Percentiles rank a stretch among this genome's conserved stretches.
Evolutionary conservation across 2,329 filamentous ascomycete species (phyloP).

Genomic region (Bipolaris victoriae): DNA sequence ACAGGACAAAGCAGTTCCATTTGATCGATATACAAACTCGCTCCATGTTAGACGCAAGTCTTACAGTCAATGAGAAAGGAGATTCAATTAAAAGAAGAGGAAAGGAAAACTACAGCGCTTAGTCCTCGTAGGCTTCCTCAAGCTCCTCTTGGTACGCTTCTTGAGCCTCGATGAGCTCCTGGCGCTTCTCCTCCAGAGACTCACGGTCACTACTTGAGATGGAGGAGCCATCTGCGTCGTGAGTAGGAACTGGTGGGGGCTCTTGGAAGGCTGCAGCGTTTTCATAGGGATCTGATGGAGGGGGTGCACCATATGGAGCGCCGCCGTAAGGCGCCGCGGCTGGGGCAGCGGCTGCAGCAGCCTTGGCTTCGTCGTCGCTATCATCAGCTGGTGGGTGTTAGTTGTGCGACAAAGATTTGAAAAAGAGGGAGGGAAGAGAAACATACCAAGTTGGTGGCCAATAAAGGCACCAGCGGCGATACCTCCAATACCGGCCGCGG

Average conservation of each 20-base stretch:
- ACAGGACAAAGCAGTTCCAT: too few relatives aligned
- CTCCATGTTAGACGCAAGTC: neutral
- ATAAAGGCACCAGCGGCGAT: conserved; percentile 65
- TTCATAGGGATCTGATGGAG: conserved; percentile 24
- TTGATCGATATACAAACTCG: too few relatives aligned
- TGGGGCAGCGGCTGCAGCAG: conserved; percentile 14
- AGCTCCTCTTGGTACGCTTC: conserved; percentile 59
- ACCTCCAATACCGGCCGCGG: conserved; percentile 64
- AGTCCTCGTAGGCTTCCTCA: conserved; percentile 41
- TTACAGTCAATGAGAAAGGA: neutral
- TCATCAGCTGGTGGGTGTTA: conserved; percentile 33
- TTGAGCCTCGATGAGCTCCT: conserved; percentile 61
- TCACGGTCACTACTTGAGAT: conserved; percentile 49
- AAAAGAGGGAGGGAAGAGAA: neutral
- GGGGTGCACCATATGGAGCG: conserved; percentile 19
- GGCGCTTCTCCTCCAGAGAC: conserved; percentile 58
- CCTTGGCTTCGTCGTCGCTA: conserved; percentile 39
- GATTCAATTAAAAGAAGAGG: neutral
- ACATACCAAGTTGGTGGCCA: conserved; percentile 62
- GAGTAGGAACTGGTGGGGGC: conserved; percentile 46
- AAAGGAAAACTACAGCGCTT: neutral
- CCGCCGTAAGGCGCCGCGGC: conserved; percentile 25
- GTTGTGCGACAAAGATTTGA: neutral
- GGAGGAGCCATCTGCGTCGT: conserved; percentile 52
- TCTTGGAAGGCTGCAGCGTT: conserved; percentile 26